Evolutionary conservation across 441 rosid species (phyloP), one percentile per base, ranked within the genome.

Genomic region (Geranium incanum): DNA sequence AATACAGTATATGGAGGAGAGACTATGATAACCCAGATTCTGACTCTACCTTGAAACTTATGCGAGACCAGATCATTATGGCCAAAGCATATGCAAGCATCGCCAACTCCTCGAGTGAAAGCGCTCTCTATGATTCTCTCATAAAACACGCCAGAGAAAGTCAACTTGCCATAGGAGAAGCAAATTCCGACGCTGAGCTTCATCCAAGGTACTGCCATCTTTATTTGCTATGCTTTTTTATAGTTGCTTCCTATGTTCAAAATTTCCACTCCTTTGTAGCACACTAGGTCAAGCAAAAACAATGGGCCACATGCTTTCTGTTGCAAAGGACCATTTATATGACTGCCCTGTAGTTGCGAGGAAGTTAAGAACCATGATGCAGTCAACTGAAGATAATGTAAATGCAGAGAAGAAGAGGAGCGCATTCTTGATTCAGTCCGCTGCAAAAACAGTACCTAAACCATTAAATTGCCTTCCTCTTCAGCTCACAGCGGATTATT

Each of bases 1-100:
- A 89, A 75, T 90, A 90, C 80, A 91, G 91, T 69, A 86, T 90
- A 76, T 91, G 95, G 98, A 90, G 97, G 84, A 88, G 88, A 87
- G 97, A 94, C 77, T 88, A 70, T 70, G 95, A 91, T 72, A 88
- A 77, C 78, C 91, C 87, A 71, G 85, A 87, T 81, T 87, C 96
- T 69, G 98, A 87, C 81, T 80, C 96, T 66, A 83, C 83, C 21
- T 81, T 91, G 84, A 91, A 86, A 77, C 95, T 94, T 74, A 91
- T 91, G 91, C 85, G 93, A 28, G 98, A 94, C 86, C 98, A 94
- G 84, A 84, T 91, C 74, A 89, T 91, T 72, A 87, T 91, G 97
- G 95, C 93, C 21, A 91, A 87, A 82, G 95, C 90, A 57, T 91
- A 94, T 85, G 92, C 97, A 71, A 85, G 87, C 72, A 83, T 91